phyloP scores from a whole-genome alignment of 1,139 yeast genomes.

The Trichomonascaceae sp. region DNA sequence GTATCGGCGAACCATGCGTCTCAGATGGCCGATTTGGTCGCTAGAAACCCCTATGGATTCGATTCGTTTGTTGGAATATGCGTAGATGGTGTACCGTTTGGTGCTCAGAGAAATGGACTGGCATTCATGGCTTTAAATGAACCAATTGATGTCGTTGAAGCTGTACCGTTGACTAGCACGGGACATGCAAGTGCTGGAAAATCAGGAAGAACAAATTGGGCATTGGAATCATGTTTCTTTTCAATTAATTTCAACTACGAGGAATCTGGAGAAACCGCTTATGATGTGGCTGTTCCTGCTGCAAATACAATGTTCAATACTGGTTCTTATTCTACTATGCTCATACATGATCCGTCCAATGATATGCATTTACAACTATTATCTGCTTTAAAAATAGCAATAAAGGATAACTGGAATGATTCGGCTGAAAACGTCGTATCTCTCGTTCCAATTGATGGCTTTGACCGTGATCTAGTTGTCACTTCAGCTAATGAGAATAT shows the following conservation, averaged over 20 bases:
- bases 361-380: conserved; percentile 13
- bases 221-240: conserved; percentile 20
- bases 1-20: conserved; percentile 25
- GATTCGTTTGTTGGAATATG: conserved; percentile 25
- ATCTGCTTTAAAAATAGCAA: conserved; percentile 11
- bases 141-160: conserved; percentile 20
- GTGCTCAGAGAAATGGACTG: conserved; percentile 29
- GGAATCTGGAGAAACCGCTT: neutral
- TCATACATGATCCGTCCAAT: conserved; percentile 8
- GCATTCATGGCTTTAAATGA: conserved; percentile 23
- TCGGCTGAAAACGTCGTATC: conserved; percentile 17
- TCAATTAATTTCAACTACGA: conserved; percentile 11
- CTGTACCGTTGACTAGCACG: conserved; percentile 12
- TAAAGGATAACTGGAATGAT: conserved; percentile 10
- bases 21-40: conserved; percentile 11
- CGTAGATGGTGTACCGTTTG: conserved; percentile 30
- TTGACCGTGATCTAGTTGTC: conserved; percentile 29
- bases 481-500: conserved; percentile 48
- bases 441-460: conserved; percentile 18
- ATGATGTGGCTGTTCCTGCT: conserved; percentile 23
- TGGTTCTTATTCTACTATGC: conserved; percentile 26
- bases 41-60: conserved; percentile 9
- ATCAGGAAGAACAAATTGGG: conserved; percentile 27
- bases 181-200: neutral
- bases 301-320: conserved; percentile 33